These are phyloP conservation scores for Phytomonas francai DNA, from an alignment of 208 protist genomes.

Conservation along the genomic window DNA sequence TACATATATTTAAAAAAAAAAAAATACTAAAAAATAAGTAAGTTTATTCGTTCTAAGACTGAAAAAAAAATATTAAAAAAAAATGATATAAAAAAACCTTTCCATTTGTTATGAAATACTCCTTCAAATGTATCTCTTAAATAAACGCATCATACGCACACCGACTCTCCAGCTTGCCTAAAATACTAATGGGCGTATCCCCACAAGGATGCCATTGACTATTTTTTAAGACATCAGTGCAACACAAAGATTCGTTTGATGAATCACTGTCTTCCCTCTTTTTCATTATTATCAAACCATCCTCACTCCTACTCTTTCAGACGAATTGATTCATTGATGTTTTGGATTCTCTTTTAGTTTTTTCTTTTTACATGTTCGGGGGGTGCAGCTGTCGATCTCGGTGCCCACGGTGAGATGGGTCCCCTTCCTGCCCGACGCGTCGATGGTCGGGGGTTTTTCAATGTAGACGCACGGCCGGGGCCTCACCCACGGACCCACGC, in stretches of 20 bases:
- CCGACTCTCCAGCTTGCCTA: too few relatives aligned
- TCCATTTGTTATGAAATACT: too few relatives aligned
- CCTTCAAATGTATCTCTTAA: too few relatives aligned
- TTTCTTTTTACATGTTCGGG: conserved; percentile 10
- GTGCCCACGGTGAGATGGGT: conserved; percentile 61
- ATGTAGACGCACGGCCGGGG: conserved; percentile 82
- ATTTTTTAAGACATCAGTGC: too few relatives aligned
- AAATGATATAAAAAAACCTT: conserved; percentile 7
- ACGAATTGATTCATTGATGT: background rate
- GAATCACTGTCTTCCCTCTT: too few relatives aligned
- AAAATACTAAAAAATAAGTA: background rate
- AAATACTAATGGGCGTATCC: too few relatives aligned
- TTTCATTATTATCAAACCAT: too few relatives aligned
- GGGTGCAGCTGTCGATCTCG: conserved; percentile 57
- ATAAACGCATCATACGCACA: too few relatives aligned
- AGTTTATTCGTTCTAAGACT: background rate
- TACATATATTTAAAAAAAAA: conserved; percentile 4
- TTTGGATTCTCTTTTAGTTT: conserved; percentile 2
- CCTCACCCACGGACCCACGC: conserved; percentile 32
- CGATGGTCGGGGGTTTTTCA: conserved; percentile 45
- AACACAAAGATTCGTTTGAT: too few relatives aligned
- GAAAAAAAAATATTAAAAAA: background rate
- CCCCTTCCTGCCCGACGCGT: conserved; percentile 28
- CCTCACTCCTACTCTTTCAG: background rate
- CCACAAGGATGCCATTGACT: too few relatives aligned